Evolutionary conservation across 495 filamentous ascomycete species (phyloP).

Genomic region (Xylaria castorea): DNA sequence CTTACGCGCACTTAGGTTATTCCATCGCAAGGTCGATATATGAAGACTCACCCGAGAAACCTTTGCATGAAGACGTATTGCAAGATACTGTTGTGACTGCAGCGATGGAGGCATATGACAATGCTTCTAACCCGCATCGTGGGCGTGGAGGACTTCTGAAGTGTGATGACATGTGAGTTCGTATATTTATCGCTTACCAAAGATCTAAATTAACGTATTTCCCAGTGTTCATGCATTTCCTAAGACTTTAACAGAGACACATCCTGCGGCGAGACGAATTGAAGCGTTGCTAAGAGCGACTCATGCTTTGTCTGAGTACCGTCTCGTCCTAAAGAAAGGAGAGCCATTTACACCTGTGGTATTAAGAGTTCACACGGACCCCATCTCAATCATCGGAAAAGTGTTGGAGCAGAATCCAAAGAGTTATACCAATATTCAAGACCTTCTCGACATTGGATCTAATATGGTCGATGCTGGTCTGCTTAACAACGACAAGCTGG

Average conservation of each 20-base stretch:
- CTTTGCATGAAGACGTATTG: constrained; percentile 60
- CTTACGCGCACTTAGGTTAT: constrained; percentile 60
- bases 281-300: constrained; percentile 82
- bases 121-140: constrained; percentile 87
- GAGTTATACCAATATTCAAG: constrained; percentile 86
- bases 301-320: constrained; percentile 86
- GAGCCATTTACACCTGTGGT: constrained; percentile 92
- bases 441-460: constrained; percentile 77
- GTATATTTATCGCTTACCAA: constrained; percentile 12
- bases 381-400: constrained; percentile 80
- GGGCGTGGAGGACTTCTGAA: constrained; percentile 83
- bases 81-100: constrained; percentile 70
- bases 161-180: constrained; percentile 79
- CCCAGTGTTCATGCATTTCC: constrained; percentile 73
- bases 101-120: constrained; percentile 81
- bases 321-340: constrained; percentile 86
- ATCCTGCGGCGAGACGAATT: constrained; percentile 59
- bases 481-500: constrained; percentile 38
- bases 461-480: constrained; percentile 79
- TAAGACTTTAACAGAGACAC: constrained; percentile 64
- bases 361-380: constrained; percentile 85
- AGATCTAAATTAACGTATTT: constrained; percentile 1
- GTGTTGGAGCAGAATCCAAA: constrained; percentile 86
- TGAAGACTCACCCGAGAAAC: constrained; percentile 57
- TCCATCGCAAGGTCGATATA: constrained; percentile 74